Evolutionary conservation across 495 filamentous ascomycete genomes (phyloP).

Genomic region (Pseudevernia furfuracea): DNA sequence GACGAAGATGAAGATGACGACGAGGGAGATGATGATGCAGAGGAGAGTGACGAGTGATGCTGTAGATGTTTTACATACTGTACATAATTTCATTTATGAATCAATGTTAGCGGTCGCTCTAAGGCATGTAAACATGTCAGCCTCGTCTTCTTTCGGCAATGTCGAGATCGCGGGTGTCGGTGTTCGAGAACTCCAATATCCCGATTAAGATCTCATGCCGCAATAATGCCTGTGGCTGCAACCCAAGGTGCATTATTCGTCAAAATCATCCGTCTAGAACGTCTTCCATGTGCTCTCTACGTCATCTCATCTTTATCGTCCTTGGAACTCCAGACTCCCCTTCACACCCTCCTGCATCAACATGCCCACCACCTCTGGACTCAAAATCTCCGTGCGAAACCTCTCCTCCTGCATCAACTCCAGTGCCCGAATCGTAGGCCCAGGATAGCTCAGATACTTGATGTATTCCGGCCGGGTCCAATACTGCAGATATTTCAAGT

Average conservation of each 20-base stretch:
- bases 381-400: conserved; percentile 76
- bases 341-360: conserved; percentile 53
- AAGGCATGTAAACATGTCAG: background rate
- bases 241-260: background rate
- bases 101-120: background rate
- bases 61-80: background rate
- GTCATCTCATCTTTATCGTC: background rate
- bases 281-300: background rate
- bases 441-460: conserved; percentile 73
- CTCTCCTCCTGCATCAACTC: conserved; percentile 70
- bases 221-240: background rate
- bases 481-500: conserved; percentile 79
- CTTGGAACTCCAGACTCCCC: background rate
- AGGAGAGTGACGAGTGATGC: conserved; percentile 7
- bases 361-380: conserved; percentile 58
- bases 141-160: background rate
- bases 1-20: conserved; percentile 27
- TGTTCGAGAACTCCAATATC: background rate
- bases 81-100: background rate
- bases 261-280: background rate
- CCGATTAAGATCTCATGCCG: background rate
- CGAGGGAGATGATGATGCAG: conserved; percentile 23
- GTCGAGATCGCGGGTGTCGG: background rate
- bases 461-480: conserved; percentile 75
- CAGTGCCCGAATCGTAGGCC: conserved; percentile 72